These are phyloP conservation scores for Cladophialophora immunda DNA, from an alignment of 2,329 filamentous ascomycete genomes.

Conservation along the genomic window DNA sequence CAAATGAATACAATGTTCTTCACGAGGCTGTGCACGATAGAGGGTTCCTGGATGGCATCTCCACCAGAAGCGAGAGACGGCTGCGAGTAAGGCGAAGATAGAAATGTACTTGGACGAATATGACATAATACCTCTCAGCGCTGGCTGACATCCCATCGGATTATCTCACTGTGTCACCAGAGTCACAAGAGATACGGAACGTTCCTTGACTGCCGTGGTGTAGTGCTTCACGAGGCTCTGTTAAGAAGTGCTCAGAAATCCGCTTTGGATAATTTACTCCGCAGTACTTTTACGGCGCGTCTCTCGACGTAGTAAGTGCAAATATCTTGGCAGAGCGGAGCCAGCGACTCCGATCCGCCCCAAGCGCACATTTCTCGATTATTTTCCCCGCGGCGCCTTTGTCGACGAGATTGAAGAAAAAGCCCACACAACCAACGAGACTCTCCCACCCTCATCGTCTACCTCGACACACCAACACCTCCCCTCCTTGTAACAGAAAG, in stretches of 20 bases:
- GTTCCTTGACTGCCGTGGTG: not conserved
- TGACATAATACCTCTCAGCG: not conserved
- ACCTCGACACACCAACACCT: not conserved
- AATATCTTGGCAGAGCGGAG: slow-evolving; percentile 1
- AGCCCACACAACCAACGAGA: not conserved
- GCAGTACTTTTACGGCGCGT: not conserved
- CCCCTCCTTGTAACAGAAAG: not conserved
- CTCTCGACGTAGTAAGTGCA: not conserved
- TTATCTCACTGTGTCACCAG: not conserved
- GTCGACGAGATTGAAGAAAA: slow-evolving; percentile 2
- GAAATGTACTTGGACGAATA: not conserved
- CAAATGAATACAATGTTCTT: no score
- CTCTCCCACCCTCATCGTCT: not conserved
- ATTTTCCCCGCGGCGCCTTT: not conserved
- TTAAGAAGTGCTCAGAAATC: not conserved
- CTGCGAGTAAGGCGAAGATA: not conserved
- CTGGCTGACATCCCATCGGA: not conserved
- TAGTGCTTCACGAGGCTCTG: no score
- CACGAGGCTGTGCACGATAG: not conserved
- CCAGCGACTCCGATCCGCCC: not conserved
- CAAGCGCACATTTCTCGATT: slow-evolving; percentile 1
- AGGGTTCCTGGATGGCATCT: not conserved
- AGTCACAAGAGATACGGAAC: not conserved
- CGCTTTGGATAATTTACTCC: not conserved
- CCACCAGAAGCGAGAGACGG: not conserved